Conservation (phyloP, 2,329 filamentous ascomycete genomes). For the Paraphoma sp. region DNA sequence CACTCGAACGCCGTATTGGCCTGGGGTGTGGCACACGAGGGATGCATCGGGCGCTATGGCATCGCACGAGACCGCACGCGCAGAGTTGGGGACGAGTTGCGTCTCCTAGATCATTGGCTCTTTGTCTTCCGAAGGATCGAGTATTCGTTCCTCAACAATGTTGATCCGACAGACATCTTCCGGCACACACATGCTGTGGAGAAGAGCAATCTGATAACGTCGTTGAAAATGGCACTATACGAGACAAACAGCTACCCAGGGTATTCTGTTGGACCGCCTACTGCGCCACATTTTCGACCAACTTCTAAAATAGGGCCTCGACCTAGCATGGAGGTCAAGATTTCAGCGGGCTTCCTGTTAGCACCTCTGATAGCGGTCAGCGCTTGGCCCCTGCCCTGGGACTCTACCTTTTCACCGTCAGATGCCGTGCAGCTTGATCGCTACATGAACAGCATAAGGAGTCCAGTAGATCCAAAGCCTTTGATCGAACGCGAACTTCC, state of each 20-base stretch:
- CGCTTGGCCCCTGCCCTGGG: conserved; percentile 35
- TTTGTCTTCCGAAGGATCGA: conserved; percentile 22
- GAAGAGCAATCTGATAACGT: conserved; percentile 28
- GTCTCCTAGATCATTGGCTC: conserved; percentile 27
- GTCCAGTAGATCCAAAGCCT: not conserved
- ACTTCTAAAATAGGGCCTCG: conserved; percentile 3
- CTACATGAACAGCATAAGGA: conserved; percentile 17
- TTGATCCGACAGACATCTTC: conserved; percentile 34
- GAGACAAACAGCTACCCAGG: not conserved
- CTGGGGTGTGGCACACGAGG: conserved; percentile 38
- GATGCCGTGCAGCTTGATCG: conserved; percentile 25
- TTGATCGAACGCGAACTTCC: conserved; percentile 17
- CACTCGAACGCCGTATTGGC: conserved; percentile 35
- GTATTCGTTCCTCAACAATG: conserved; percentile 20
- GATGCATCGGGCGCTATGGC: conserved; percentile 25
- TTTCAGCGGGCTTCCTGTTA: conserved; percentile 28
- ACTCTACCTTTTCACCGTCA: conserved; percentile 29
- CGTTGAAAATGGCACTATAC: conserved; percentile 13
- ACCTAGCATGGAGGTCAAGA: conserved; percentile 10
- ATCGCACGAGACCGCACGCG: conserved; percentile 17
- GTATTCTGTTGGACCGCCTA: not conserved
- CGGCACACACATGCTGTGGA: conserved; percentile 23
- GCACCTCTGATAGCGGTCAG: conserved; percentile 26
- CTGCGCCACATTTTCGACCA: not conserved
- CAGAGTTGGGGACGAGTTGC: conserved; percentile 26